Evolutionary conservation across 345 rosid genomes (phyloP).

Genomic region (Xanthoceras sorbifolium): DNA sequence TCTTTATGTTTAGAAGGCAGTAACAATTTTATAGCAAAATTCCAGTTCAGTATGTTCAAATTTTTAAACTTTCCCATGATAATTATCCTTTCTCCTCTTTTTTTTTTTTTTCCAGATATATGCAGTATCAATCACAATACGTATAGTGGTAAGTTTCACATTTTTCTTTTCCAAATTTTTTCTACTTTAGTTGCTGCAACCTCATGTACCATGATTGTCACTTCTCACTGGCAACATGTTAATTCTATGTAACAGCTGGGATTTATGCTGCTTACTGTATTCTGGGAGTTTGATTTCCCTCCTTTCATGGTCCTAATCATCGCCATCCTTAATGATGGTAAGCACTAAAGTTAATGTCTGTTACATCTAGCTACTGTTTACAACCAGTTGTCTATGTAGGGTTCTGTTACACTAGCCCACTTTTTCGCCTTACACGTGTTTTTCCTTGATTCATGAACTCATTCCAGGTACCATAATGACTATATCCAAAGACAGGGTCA

Average conservation of each 20-base stretch:
- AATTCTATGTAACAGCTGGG: slow-evolving; percentile 50
- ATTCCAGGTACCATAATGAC: slow-evolving; percentile 81
- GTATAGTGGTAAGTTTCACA: slow-evolving; percentile 63
- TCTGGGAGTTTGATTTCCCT: slow-evolving; percentile 81
- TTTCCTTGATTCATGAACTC: background rate
- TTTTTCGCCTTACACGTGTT: background rate
- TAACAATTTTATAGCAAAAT: background rate
- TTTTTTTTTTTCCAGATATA: slow-evolving; percentile 49
- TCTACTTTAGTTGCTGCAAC: background rate
- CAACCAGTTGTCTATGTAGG: background rate
- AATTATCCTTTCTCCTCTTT: background rate
- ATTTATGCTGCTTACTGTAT: slow-evolving; percentile 65
- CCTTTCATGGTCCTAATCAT: slow-evolving; percentile 88
- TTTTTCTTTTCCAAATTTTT: background rate
- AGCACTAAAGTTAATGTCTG: slow-evolving; percentile 7
- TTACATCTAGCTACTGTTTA: background rate
- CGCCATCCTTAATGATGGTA: slow-evolving; percentile 80
- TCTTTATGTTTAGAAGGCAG: background rate
- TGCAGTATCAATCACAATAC: slow-evolving; percentile 86
- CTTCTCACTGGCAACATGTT: slow-evolving; percentile 4
- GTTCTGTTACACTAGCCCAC: background rate
- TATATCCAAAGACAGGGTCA: slow-evolving; percentile 90
- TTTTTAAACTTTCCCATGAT: slow-evolving; percentile 1
- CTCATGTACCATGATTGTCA: background rate
- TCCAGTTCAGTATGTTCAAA: background rate